These are phyloP conservation scores for Mariannaea sp. DNA, from an alignment of 2,329 filamentous ascomycete species.

Conservation along the genomic window DNA sequence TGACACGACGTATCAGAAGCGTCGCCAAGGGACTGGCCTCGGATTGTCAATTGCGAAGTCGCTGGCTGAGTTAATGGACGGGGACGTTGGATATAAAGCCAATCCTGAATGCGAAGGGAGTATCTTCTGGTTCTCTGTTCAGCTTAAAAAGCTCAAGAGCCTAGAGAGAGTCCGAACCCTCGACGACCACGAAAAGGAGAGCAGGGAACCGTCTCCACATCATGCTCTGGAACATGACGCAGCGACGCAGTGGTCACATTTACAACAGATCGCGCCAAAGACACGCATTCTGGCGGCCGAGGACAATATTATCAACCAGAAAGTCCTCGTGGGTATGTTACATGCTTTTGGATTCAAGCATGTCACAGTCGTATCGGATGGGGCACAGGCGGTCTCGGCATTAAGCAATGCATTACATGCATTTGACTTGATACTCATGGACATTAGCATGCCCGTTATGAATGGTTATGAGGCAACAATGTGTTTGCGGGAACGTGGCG, in stretches of 20 bases:
- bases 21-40: conserved; percentile 60
- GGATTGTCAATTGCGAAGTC: conserved; percentile 63
- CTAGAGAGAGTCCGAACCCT: conserved; percentile 34
- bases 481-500: conserved; percentile 52
- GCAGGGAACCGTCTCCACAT: conserved; percentile 3
- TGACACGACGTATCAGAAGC: conserved; percentile 57
- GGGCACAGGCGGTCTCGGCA: conserved; percentile 27
- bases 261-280: conserved; percentile 44
- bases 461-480: conserved; percentile 53
- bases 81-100: conserved; percentile 46
- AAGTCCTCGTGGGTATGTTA: conserved; percentile 45
- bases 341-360: conserved; percentile 47
- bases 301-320: conserved; percentile 51
- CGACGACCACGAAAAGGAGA: conserved; percentile 24
- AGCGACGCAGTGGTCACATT: conserved; percentile 23
- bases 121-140: conserved; percentile 57
- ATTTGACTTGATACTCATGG: conserved; percentile 46
- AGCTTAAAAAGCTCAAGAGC: conserved; percentile 45
- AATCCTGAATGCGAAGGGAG: conserved; percentile 55
- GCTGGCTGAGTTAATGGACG: conserved; percentile 60
- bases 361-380: conserved; percentile 28
- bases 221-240: conserved; percentile 36
- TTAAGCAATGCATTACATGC: conserved; percentile 39
- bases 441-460: conserved; percentile 60
- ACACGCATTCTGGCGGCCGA: conserved; percentile 49